phyloP scores from a whole-genome alignment of 139 green algal genomes.

The Tetraselmis chui region DNA sequence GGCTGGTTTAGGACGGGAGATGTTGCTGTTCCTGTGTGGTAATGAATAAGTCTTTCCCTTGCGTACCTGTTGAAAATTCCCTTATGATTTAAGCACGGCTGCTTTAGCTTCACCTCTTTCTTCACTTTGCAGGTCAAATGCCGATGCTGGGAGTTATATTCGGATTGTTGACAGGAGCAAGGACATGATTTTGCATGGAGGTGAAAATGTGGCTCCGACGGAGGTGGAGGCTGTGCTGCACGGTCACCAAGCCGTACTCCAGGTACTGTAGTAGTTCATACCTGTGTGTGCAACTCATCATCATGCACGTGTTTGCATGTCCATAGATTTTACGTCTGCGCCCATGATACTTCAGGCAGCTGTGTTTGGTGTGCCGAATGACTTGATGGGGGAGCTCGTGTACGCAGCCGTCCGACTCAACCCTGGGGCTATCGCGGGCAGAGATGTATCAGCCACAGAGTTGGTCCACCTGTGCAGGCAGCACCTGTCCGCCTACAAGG shows the following conservation, averaged over 20 bases:
- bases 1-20: conserved; percentile 71
- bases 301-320: too few species aligned
- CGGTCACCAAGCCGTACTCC: conserved; percentile 48
- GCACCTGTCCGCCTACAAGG: background rate
- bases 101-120: too few species aligned
- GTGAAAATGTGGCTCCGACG: conserved; percentile 84
- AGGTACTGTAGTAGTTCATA: background rate
- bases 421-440: background rate
- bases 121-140: background rate
- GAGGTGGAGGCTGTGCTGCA: conserved; percentile 81
- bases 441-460: background rate
- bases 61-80: too few species aligned
- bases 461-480: background rate
- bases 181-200: conserved; percentile 47
- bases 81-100: too few species aligned
- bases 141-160: background rate
- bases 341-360: too few species aligned
- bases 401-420: conserved; percentile 37
- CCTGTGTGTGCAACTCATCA: too few species aligned
- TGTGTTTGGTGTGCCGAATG: conserved; percentile 66
- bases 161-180: background rate
- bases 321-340: too few species aligned
- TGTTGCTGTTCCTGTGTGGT: background rate
- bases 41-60: too few species aligned
- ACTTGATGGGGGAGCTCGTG: conserved; percentile 71